These are phyloP conservation scores for Didymella glomerata DNA, from an alignment of 2,329 filamentous ascomycete genomes.

Conservation along the genomic window DNA sequence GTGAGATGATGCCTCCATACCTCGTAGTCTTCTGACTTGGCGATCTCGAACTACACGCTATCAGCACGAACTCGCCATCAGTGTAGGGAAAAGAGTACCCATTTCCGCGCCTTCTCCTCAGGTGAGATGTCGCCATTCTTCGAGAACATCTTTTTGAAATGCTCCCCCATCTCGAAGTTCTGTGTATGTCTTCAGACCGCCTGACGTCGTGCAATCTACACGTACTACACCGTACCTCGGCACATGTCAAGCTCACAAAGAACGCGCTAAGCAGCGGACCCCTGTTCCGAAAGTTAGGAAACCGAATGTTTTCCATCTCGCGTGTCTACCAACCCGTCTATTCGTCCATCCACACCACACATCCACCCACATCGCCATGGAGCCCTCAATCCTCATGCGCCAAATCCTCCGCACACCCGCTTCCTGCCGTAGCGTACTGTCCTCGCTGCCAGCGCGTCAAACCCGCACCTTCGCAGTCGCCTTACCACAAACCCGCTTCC, in stretches of 20 bases:
- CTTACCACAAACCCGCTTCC: conserved; percentile 28
- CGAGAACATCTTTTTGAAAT: conserved; percentile 11
- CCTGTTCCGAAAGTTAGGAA: background rate
- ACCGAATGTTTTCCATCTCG: conserved; percentile 8
- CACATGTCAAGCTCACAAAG: conserved; percentile 7
- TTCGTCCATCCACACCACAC: background rate
- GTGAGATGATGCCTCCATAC: conserved; percentile 19
- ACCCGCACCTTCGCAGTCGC: conserved; percentile 36
- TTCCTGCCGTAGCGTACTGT: conserved; percentile 28
- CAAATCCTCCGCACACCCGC: conserved; percentile 42
- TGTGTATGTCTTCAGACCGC: conserved; percentile 2
- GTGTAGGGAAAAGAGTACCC: conserved; percentile 12
- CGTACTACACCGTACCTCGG: conserved; percentile 24
- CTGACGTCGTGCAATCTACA: conserved; percentile 9
- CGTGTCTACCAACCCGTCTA: background rate
- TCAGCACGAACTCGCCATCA: background rate
- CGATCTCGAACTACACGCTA: conserved; percentile 32
- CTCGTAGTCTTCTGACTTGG: conserved; percentile 33
- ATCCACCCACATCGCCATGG: conserved; percentile 30
- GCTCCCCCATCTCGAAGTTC: conserved; percentile 8
- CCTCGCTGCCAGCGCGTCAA: background rate
- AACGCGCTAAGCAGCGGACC: conserved; percentile 9
- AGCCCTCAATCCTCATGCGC: conserved; percentile 33
- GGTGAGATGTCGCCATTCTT: conserved; percentile 25
- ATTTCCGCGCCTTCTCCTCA: conserved; percentile 32